Evolutionary conservation across 2,329 filamentous ascomycete genomes (phyloP), one percentile per base, ranked within the genome.

Genomic region (Zasmidium cellare): DNA sequence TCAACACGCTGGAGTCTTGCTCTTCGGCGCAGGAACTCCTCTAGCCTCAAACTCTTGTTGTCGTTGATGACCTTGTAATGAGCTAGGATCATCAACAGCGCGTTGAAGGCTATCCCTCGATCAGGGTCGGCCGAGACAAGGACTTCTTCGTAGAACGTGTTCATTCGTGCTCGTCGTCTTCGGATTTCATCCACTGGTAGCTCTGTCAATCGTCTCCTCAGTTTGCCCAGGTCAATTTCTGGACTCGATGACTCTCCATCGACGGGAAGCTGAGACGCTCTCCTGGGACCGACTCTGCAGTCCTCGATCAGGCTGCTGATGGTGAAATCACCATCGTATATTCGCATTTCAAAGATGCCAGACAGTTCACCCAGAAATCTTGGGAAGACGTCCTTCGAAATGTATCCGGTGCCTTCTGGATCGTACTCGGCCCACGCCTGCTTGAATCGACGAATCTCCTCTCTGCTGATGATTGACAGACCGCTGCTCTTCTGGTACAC

Each of bases 31-130:
- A 99, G 77, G 74, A 96, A 99, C 72, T 99, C 94, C 69, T 99
- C 94, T 2, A 99, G 83, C 61, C 91, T 91, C 70, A 99, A 79
- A 75, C 92, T 96, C 81, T 97, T 97, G 79, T 89, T 97, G 75
- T 99, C 94, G 66, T 88, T 96, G 73, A 99, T 99, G 70, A 99
- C 92, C 70, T 97, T 99, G 81, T 99, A 96, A 75, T 99, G 94
- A 31, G 96, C 93, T 57, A 99, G 81, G 60, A 96, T 96, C 89
- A 99, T 94, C 52, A 99, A 81, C 20, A 97, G 88, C 6, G 89
- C 88, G 2, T 91, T 94, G 74, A 99, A 99, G 0, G 90, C 88
- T 59, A 99, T 96, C 49, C 94, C 94, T 61, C 85, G 84, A 69
- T 96, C 91, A 1, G 88, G 89, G 73, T 99, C 92, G 3, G 92